phyloP scores from a whole-genome alignment of 1,139 yeast species.

The Taphrina sp. region DNA sequence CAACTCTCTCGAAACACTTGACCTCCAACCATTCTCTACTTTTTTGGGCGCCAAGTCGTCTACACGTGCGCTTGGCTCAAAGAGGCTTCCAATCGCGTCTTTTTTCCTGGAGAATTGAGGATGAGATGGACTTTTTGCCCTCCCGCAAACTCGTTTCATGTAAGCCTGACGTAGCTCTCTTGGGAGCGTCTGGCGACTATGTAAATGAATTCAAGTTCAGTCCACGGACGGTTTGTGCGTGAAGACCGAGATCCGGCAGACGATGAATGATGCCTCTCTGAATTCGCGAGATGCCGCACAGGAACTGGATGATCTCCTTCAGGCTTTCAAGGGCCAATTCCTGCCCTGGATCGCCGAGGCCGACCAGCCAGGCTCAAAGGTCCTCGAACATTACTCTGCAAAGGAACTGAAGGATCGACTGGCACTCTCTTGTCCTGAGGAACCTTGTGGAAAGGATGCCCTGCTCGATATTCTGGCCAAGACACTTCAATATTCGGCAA shows the following conservation, averaged over 20 bases:
- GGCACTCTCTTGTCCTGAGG: conserved; percentile 32
- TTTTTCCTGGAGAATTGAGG: too few species aligned
- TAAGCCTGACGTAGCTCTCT: too few species aligned
- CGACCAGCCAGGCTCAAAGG: conserved; percentile 14
- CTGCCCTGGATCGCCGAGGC: conserved; percentile 30
- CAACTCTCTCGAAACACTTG: too few species aligned
- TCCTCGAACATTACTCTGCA: conserved; percentile 27
- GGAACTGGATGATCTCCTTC: conserved; percentile 20
- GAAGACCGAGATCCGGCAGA: neutral
- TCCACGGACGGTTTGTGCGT: neutral
- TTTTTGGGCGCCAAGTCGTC: too few species aligned
- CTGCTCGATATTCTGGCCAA: conserved; percentile 56
- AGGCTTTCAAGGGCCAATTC: conserved; percentile 14
- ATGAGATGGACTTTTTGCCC: too few species aligned
- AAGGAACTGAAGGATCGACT: conserved; percentile 13
- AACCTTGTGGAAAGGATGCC: conserved; percentile 42
- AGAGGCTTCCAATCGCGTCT: too few species aligned
- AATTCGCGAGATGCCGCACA: conserved; percentile 8
- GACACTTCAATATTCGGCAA: conserved; percentile 66
- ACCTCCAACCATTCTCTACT: too few species aligned
- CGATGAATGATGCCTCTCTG: conserved; percentile 20
- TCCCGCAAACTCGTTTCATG: too few species aligned
- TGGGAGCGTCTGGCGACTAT: too few species aligned
- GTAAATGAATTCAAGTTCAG: too few species aligned
- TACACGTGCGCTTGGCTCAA: too few species aligned